A percentile compares a stretch with the other conserved stretches of the same genome.
phyloP scores from a whole-genome alignment of 2,329 filamentous ascomycete species.

The Aspergillus phoenicis region DNA sequence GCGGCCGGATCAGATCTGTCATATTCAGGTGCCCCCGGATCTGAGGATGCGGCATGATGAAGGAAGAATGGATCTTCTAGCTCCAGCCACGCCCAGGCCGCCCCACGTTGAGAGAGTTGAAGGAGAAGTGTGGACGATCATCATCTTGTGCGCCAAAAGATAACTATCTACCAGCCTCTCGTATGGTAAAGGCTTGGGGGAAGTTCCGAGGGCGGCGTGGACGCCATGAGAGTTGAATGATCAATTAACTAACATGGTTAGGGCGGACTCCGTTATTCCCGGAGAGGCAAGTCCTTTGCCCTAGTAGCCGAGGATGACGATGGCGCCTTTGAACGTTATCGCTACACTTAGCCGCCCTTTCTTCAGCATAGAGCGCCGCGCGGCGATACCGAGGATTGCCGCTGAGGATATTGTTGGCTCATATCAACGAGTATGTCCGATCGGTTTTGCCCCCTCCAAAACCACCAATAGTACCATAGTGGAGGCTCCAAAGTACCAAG shows the following conservation, averaged over 20 bases:
- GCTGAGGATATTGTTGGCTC: background rate
- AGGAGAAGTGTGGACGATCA: background rate
- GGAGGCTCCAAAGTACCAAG: slow-evolving; percentile 12
- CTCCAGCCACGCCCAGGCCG: slow-evolving; percentile 2
- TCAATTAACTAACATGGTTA: slow-evolving; percentile 2
- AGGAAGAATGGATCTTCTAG: slow-evolving; percentile 3
- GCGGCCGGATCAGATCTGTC: slow-evolving; percentile 8
- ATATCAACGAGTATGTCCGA: slow-evolving; percentile 3
- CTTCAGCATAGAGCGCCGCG: background rate
- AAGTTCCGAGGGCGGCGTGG: background rate
- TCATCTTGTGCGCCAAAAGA: background rate
- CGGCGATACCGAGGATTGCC: too few relatives aligned
- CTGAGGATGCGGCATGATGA: slow-evolving; percentile 7
- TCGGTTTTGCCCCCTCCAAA: background rate
- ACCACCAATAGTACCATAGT: slow-evolving; percentile 8
- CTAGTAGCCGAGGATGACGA: slow-evolving; percentile 4
- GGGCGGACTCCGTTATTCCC: slow-evolving; percentile 2
- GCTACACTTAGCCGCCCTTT: background rate
- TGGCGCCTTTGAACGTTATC: slow-evolving; percentile 9
- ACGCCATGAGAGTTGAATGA: background rate
- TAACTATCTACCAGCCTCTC: background rate
- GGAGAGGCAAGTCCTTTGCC: background rate
- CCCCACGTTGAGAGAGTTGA: slow-evolving; percentile 4
- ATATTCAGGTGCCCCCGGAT: slow-evolving; percentile 9
- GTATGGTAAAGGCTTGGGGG: background rate